These are phyloP conservation scores for Laburnicola sp. DNA, from an alignment of 2,329 filamentous ascomycete species.

Conservation along the genomic window DNA sequence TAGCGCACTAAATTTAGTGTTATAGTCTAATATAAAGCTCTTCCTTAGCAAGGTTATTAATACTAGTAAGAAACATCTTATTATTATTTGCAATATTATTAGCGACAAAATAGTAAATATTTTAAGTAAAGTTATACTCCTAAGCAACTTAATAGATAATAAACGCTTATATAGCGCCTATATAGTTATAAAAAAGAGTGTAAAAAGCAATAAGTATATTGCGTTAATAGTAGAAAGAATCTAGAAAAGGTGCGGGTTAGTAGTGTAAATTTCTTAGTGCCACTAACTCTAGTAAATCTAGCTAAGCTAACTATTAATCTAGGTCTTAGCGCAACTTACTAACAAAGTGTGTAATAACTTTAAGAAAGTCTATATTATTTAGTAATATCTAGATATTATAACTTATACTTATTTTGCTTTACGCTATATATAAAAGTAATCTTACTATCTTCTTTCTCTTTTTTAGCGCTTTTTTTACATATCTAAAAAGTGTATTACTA, in stretches of 20 bases:
- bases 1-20: too few species aligned
- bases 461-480: too few species aligned
- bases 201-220: conserved; percentile 3
- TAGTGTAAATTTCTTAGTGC: neutral
- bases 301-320: neutral
- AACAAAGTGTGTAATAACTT: conserved; percentile 1
- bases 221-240: neutral
- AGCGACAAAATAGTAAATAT: conserved; percentile 1
- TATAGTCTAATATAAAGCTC: too few species aligned
- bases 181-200: neutral
- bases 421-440: too few species aligned
- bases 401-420: neutral
- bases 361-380: conserved; percentile 8
- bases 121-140: conserved; percentile 1
- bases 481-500: too few species aligned
- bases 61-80: neutral
- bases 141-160: neutral
- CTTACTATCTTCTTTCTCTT: too few species aligned
- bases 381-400: neutral
- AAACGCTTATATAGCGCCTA: neutral
- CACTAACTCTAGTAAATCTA: neutral
- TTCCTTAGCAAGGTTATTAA: neutral
- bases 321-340: neutral
- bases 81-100: conserved; percentile 5
- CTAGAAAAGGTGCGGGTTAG: neutral